These are phyloP conservation scores for Nakazawaea holstii DNA, from an alignment of 805 yeast species.

Conservation along the genomic window DNA sequence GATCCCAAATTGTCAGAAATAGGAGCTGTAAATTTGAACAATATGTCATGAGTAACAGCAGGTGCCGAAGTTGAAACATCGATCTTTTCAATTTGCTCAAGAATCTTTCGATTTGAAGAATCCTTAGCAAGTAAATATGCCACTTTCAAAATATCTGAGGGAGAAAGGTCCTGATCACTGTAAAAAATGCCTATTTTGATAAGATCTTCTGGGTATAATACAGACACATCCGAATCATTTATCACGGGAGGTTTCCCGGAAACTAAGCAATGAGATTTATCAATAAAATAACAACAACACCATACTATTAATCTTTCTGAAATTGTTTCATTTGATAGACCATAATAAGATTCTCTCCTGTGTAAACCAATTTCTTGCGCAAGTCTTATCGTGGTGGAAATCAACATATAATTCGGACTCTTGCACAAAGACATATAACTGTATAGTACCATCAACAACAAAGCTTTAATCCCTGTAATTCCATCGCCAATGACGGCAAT, in stretches of 20 bases:
- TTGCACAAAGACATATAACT: slow-evolving; percentile 23
- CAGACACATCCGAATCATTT: slow-evolving; percentile 32
- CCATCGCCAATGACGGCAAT: slow-evolving; percentile 47
- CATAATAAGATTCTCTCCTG: slow-evolving; percentile 35
- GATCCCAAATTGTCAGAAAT: neutral
- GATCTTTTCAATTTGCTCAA: neutral
- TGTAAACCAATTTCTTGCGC: slow-evolving; percentile 57
- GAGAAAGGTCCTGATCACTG: neutral
- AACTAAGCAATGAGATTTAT: slow-evolving; percentile 38
- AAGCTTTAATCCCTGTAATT: slow-evolving; percentile 43
- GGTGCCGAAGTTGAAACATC: neutral
- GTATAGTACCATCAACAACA: slow-evolving; percentile 39
- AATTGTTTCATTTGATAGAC: slow-evolving; percentile 30
- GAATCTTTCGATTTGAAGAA: neutral
- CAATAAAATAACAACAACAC: slow-evolving; percentile 45
- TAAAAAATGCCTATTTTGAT: neutral
- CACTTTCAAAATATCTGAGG: neutral
- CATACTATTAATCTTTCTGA: slow-evolving; percentile 36
- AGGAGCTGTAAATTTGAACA: neutral
- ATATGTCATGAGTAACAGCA: neutral
- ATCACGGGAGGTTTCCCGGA: slow-evolving; percentile 45
- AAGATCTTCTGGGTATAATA: neutral
- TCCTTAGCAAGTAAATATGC: neutral
- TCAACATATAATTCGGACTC: slow-evolving; percentile 35
- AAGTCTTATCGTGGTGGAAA: slow-evolving; percentile 42